phyloP scores from a whole-genome alignment of 352 stramenopile genomes.

The Globisporangium nunn region DNA sequence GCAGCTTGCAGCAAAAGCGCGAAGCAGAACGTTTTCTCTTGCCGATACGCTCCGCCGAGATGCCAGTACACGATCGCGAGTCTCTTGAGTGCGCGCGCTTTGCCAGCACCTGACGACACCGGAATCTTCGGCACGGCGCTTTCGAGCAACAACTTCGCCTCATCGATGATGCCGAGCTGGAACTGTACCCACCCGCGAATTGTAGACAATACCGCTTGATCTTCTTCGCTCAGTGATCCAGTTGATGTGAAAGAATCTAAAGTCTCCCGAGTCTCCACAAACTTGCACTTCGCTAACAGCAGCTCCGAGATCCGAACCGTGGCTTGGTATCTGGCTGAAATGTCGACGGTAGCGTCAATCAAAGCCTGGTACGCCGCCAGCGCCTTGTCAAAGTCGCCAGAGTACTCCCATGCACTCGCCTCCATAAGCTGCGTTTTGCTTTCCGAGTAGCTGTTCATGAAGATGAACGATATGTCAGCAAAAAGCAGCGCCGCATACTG shows the following conservation, averaged over 20 bases:
- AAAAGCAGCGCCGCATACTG: background rate
- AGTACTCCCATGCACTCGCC: slow-evolving; percentile 45
- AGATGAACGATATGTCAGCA: background rate
- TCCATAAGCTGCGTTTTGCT: slow-evolving; percentile 44
- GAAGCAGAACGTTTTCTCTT: slow-evolving; percentile 62
- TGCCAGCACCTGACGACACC: slow-evolving; percentile 7
- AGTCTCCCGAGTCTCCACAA: slow-evolving; percentile 22
- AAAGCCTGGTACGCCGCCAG: slow-evolving; percentile 34
- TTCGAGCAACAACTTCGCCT: slow-evolving; percentile 33
- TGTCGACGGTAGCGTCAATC: slow-evolving; percentile 16
- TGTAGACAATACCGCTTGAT: slow-evolving; percentile 19
- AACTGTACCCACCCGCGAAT: slow-evolving; percentile 48
- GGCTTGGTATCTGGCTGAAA: slow-evolving; percentile 20
- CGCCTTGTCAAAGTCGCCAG: slow-evolving; percentile 34
- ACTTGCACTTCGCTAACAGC: slow-evolving; percentile 22
- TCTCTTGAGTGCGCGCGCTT: slow-evolving; percentile 49
- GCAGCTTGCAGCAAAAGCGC: slow-evolving; percentile 55
- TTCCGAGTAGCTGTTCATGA: slow-evolving; percentile 40
- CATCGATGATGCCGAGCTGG: slow-evolving; percentile 26
- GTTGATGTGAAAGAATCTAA: slow-evolving; percentile 19
- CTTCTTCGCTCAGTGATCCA: slow-evolving; percentile 5
- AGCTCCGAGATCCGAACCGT: slow-evolving; percentile 40
- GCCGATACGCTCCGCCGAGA: slow-evolving; percentile 33
- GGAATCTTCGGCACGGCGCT: slow-evolving; percentile 24
- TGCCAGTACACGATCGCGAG: slow-evolving; percentile 77